A percentile compares a stretch with the other conserved stretches of the same genome.
These are phyloP conservation scores for Cutaneotrichosporon cavernicola DNA, from an alignment of 1,284 basidiomycete genomes.

Conservation along the genomic window DNA sequence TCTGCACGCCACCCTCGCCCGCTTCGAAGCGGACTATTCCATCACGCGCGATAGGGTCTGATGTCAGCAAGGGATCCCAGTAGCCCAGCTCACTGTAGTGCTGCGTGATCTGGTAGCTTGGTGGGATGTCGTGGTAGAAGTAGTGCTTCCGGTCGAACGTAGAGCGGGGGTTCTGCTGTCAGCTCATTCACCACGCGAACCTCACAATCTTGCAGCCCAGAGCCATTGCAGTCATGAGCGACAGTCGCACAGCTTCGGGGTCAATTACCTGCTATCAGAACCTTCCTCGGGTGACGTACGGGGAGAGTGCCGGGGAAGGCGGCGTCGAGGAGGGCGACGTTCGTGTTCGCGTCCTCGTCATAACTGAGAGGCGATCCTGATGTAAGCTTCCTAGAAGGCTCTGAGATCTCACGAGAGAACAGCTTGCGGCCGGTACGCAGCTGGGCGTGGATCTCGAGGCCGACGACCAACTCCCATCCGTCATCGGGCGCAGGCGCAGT, in stretches of 20 bases:
- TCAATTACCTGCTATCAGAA: conserved; percentile 65
- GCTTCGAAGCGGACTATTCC: conserved; percentile 62
- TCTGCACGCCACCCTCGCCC: conserved; percentile 48
- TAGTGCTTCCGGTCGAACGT: conserved; percentile 97
- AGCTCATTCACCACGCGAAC: not conserved
- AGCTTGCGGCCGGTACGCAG: conserved; percentile 82
- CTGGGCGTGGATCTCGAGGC: conserved; percentile 94
- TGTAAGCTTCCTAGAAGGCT: not conserved
- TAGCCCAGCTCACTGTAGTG: conserved; percentile 66
- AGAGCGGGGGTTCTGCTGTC: conserved; percentile 61
- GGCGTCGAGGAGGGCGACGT: conserved; percentile 81
- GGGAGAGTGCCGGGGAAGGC: conserved; percentile 92
- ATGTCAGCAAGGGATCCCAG: conserved; percentile 9
- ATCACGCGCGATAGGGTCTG: conserved; percentile 74
- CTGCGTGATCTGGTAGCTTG: conserved; percentile 96
- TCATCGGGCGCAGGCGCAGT: conserved; percentile 4
- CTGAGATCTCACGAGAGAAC: conserved; percentile 69
- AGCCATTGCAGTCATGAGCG: conserved; percentile 77
- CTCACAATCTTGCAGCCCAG: conserved; percentile 65
- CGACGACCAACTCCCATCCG: conserved; percentile 83
- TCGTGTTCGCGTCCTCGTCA: conserved; percentile 57
- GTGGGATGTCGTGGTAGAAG: conserved; percentile 92
- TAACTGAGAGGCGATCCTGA: conserved; percentile 37
- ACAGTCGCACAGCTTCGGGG: conserved; percentile 74
- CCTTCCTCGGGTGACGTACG: conserved; percentile 55